Conservation (phyloP, 1,284 basidiomycete genomes). For the Phylloporus sp. region DNA sequence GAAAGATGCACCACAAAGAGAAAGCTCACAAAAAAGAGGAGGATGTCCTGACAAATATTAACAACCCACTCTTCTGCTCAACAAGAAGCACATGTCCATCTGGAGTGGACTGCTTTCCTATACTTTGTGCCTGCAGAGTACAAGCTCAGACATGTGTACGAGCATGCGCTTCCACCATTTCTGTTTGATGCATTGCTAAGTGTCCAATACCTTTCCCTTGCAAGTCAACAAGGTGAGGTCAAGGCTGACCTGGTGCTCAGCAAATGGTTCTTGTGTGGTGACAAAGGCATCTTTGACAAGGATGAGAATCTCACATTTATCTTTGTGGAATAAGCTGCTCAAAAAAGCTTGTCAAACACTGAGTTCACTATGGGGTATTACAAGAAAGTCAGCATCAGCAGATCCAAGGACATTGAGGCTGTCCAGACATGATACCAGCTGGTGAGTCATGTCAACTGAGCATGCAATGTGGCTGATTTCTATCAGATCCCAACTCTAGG, state of each 20-base stretch:
- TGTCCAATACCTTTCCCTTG: slow-evolving; percentile 91
- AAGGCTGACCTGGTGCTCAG: slow-evolving; percentile 96
- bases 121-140: slow-evolving; percentile 91
- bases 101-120: slow-evolving; percentile 86
- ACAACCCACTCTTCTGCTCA: slow-evolving; percentile 45
- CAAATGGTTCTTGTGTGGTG: slow-evolving; percentile 95
- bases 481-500: slow-evolving; percentile 39
- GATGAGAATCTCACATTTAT: slow-evolving; percentile 87
- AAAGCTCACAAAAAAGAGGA: too few relatives aligned
- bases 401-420: slow-evolving; percentile 62
- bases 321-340: slow-evolving; percentile 92
- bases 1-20: too few relatives aligned
- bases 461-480: not conserved
- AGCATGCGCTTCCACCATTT: slow-evolving; percentile 87
- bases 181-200: slow-evolving; percentile 88
- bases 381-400: slow-evolving; percentile 79
- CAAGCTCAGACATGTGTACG: slow-evolving; percentile 91
- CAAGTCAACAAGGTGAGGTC: slow-evolving; percentile 83
- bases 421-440: slow-evolving; percentile 75
- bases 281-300: slow-evolving; percentile 82
- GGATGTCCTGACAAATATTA: too few relatives aligned
- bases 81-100: slow-evolving; percentile 51
- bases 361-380: slow-evolving; percentile 98
- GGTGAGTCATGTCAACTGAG: slow-evolving; percentile 40
- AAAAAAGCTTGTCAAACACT: slow-evolving; percentile 78